Conservation (phyloP, 1,284 basidiomycete species). For the Leccinum ambiguum region DNA sequence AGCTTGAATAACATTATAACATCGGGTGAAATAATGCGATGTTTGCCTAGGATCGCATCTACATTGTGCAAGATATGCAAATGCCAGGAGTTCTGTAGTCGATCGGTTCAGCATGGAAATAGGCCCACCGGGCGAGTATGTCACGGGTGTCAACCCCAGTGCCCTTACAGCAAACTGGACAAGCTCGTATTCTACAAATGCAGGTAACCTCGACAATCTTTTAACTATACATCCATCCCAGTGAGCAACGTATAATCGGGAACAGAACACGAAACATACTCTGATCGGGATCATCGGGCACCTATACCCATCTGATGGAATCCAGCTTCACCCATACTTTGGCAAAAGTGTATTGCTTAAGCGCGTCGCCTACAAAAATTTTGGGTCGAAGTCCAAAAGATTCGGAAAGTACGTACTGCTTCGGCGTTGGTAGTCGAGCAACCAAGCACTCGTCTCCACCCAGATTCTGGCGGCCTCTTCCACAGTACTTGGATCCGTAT, state of each 20-base stretch:
- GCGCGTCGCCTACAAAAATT: constrained; percentile 29
- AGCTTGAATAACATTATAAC: constrained; percentile 49
- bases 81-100: constrained; percentile 60
- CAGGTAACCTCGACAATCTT: constrained; percentile 45
- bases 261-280: constrained; percentile 42
- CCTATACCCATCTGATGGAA: constrained; percentile 67
- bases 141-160: constrained; percentile 63
- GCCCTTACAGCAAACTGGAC: constrained; percentile 42
- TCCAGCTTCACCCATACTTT: constrained; percentile 54
- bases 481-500: constrained; percentile 44
- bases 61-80: constrained; percentile 74
- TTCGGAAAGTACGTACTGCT: constrained; percentile 38
- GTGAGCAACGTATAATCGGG: constrained; percentile 8
- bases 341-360: constrained; percentile 42
- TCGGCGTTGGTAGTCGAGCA: constrained; percentile 54
- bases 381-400: constrained; percentile 12
- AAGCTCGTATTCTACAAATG: constrained; percentile 38
- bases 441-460: constrained; percentile 71
- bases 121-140: constrained; percentile 60
- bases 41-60: constrained; percentile 72
- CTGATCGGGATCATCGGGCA: constrained; percentile 64
- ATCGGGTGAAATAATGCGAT: constrained; percentile 56
- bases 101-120: constrained; percentile 8
- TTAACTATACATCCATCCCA: constrained; percentile 41
- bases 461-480: constrained; percentile 57